Evolutionary conservation across 495 filamentous ascomycete genomes (phyloP), one percentile per base, ranked within the genome.

Genomic region (Pyrenula massariospora): DNA sequence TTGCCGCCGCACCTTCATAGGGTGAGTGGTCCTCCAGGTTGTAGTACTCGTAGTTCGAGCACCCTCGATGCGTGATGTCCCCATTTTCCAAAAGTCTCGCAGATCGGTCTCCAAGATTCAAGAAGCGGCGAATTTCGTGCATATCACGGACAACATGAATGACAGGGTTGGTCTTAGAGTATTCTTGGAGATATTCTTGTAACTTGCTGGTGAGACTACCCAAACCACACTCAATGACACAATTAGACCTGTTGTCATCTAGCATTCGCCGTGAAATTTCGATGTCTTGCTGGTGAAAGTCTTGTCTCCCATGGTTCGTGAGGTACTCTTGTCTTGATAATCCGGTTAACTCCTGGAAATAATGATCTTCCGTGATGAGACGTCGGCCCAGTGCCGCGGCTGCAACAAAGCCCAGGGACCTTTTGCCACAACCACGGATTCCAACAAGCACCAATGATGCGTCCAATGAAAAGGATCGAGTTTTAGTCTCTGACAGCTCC

Each of bases 21-120:
- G 70, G 70, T 2, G 52, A 48, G 58, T 67, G 20, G 58, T 66
- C 52, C 71, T 81, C 81, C 48, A 89, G 65, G 60, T 93, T 93
- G 71, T 84, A 91, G 62, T 84, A 91, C 64, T 91, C 87, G 42
- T 86, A 80, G 63, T 90, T 91, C 8, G 87, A 87, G 67, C 86
- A 90, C 15, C 71, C 72, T 54, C 84, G 73, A 65, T 86, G 77
- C 52, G 71, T 66, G 22, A 79, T 70, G 63, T 84, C 68, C 63
- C 73, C 62, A 64, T 78, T 63, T 67, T 75, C 68, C 59, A 85
- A 60, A 59, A 82, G 62, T 59, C 70, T 58, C 65, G 71, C 66
- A 54, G 82, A 70, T 57, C 75, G 76, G 36, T 87, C 78, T 22
- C 76, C 73, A 15, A 83, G 65, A 10, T 83, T 76, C n/a, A 90